A percentile compares a stretch with the other conserved stretches of the same genome.
These are phyloP conservation scores for Ascosphaera aggregata DNA, from an alignment of 2,329 filamentous ascomycete species.

Conservation along the genomic window DNA sequence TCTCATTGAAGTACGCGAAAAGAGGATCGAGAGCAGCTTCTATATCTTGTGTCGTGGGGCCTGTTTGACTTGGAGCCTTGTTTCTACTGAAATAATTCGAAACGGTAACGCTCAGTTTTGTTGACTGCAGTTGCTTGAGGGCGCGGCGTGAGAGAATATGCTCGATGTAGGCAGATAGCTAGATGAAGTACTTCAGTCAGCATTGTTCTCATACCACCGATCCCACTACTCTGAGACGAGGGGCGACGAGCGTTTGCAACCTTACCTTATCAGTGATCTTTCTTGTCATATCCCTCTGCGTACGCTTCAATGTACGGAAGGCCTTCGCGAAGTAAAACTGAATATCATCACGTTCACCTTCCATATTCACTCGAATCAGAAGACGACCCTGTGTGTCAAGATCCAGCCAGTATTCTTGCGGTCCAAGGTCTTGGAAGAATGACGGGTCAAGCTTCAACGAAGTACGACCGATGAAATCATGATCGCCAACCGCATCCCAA, in stretches of 20 bases:
- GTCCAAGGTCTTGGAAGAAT: constrained; percentile 89
- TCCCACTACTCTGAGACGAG: not conserved
- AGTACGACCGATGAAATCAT: constrained; percentile 93
- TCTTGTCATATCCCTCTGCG: constrained; percentile 92
- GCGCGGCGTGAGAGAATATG: constrained; percentile 67
- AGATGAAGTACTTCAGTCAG: too few species aligned
- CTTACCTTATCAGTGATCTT: constrained; percentile 91
- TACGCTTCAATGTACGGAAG: constrained; percentile 83
- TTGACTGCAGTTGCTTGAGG: constrained; percentile 48
- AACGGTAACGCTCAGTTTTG: constrained; percentile 47
- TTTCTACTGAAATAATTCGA: constrained; percentile 40
- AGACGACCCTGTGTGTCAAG: constrained; percentile 85
- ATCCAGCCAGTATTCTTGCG: constrained; percentile 92
- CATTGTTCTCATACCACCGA: not conserved
- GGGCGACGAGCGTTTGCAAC: too few species aligned
- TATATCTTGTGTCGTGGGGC: constrained; percentile 47
- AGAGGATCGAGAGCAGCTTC: constrained; percentile 63
- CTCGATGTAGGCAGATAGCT: constrained; percentile 86
- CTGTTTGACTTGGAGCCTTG: constrained; percentile 26
- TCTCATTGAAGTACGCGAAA: constrained; percentile 91
- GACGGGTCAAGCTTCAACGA: constrained; percentile 94
- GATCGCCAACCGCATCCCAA: constrained; percentile 89
- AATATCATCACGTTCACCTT: constrained; percentile 93
- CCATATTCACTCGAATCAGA: constrained; percentile 86
- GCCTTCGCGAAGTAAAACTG: constrained; percentile 97